Percentiles rank a stretch among this genome's conserved stretches.
Conservation (phyloP, 2,329 filamentous ascomycete genomes). For the Purpureocillium lavendulum region DNA sequence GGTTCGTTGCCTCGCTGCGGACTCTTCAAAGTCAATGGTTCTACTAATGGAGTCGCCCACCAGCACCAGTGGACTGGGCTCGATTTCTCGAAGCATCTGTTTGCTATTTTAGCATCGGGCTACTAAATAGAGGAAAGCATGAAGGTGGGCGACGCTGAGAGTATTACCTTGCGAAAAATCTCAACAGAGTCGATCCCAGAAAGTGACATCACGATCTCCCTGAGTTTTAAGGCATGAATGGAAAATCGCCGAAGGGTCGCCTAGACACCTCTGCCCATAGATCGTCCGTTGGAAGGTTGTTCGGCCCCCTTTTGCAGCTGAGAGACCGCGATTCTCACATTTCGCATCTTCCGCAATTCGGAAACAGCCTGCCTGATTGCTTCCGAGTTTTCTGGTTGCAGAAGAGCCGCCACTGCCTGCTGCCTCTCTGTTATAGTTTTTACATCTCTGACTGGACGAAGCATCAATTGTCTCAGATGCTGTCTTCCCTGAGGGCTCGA, state of each 20-base stretch:
- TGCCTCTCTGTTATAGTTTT: conserved; percentile 64
- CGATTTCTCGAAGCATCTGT: too few relatives aligned
- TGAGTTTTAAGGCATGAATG: conserved; percentile 60
- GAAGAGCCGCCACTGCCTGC: conserved; percentile 56
- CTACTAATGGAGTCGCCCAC: conserved; percentile 65
- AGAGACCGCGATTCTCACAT: conserved; percentile 60
- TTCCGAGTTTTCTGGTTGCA: conserved; percentile 58
- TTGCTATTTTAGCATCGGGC: too few relatives aligned
- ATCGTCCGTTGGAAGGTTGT: conserved; percentile 33
- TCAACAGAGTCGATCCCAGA: conserved; percentile 9
- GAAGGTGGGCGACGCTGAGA: too few relatives aligned
- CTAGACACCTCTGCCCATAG: conserved; percentile 64
- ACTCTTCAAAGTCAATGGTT: conserved; percentile 73
- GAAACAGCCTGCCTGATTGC: conserved; percentile 46
- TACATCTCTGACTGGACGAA: conserved; percentile 67
- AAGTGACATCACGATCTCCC: conserved; percentile 42
- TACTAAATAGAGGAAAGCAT: too few relatives aligned
- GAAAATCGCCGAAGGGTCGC: conserved; percentile 63
- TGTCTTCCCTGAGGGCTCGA: conserved; percentile 71
- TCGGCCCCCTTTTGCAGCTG: conserved; percentile 74
- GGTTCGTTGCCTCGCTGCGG: conserved; percentile 60
- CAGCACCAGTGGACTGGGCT: conserved; percentile 36
- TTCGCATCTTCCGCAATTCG: conserved; percentile 62
- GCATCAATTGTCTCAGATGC: conserved; percentile 68
- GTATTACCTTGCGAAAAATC: conserved; percentile 27